phyloP scores from a whole-genome alignment of 805 yeast genomes.

The Pichia heedii region DNA sequence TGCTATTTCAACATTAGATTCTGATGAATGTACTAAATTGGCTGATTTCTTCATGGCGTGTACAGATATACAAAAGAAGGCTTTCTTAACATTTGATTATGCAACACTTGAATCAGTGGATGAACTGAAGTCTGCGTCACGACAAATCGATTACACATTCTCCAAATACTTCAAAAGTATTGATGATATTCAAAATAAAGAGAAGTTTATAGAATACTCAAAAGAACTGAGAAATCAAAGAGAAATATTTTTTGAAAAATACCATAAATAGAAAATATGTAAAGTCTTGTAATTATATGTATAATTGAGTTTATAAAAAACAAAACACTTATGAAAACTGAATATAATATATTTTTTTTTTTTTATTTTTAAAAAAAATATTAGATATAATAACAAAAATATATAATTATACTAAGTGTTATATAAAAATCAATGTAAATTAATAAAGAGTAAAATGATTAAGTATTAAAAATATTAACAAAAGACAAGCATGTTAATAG shows the following conservation, averaged over 20 bases:
- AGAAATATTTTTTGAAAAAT: constrained; percentile 22
- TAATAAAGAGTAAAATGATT: constrained; percentile 19
- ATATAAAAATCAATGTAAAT: constrained; percentile 20
- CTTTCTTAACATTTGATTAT: constrained; percentile 27
- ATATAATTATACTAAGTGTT: constrained; percentile 17
- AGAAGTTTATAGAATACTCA: constrained; percentile 17
- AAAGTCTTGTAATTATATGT: neutral
- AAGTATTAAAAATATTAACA: neutral
- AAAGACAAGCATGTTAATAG: neutral
- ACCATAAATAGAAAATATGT: constrained; percentile 19
- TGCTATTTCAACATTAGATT: constrained; percentile 12
- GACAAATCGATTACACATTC: constrained; percentile 23
- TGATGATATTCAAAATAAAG: constrained; percentile 22
- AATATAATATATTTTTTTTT: no score
- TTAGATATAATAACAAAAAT: neutral
- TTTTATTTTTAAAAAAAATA: neutral
- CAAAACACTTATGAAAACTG: no score
- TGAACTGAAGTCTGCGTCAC: constrained; percentile 23
- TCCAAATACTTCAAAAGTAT: constrained; percentile 18
- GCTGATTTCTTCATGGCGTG: constrained; percentile 26
- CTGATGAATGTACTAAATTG: constrained; percentile 19
- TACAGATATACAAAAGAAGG: constrained; percentile 23
- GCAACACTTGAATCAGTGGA: constrained; percentile 20
- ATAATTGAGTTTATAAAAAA: neutral
- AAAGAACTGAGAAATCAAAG: constrained; percentile 22